Base-by-base conservation (phyloP, 1,139 yeast species). In the Candida labiduridarum region DNA sequence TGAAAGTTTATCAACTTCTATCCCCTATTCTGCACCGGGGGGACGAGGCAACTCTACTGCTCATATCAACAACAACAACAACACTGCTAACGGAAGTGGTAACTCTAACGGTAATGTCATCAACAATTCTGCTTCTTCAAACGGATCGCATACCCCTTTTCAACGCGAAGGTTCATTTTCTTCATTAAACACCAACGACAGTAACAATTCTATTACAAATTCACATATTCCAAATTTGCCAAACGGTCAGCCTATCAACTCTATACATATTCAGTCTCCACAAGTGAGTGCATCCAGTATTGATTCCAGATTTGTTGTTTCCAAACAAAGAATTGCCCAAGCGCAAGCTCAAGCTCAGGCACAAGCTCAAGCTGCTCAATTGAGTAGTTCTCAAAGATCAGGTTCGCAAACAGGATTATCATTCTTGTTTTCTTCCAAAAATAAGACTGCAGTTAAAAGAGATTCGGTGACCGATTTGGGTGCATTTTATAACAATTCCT, bases 11-110 rank as follows among this genome's bases (percentile, higher is more conserved):
- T 81, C 89, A 11, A 72, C 83, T 18, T 78, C 83, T 46, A 86
- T 87, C 48, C 94, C 94, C 0, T 87, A 85, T 64, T 76, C 86
- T 7, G 91, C 85, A 1, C 94, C 94, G 0, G 87, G 87, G 11
- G 84, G 84, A 3, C 69, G 79, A 47, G 55, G 58, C 18, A 43
- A 16, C 15, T 14, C 36, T 25, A 36, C 31, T 15, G 39, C 27
- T 31, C 49, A 33, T 55, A 29, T 27, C 46, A 31, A 16, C 36
- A 33, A 40, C 35, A 41, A 48, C 12, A 14, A 39, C 19, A 49
- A 39, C 30, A 33, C 36, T 33, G 22, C 40, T 8, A 25, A 25
- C 10, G 9, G 29, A 4, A 25, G 6, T 8, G 29, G 9, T 8
- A 25, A 9, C 29, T 25, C 29, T 8, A 25, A 25, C 10, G 33